Base-by-base conservation (phyloP, 73 alveolate genomes). In the Paramecium octaurelia region DNA sequence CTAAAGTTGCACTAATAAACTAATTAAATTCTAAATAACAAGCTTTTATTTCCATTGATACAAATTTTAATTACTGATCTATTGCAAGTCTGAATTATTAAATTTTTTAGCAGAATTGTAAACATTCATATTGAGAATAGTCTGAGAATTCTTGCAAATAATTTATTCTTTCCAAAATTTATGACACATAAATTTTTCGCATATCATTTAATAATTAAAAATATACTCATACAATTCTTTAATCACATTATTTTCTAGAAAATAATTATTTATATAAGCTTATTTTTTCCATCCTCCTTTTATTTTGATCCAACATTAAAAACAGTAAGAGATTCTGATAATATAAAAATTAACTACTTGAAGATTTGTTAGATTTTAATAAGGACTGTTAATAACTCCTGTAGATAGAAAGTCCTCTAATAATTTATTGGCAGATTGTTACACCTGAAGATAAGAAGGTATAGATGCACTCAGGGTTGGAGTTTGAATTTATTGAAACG, bases 381-480 rank as follows among this genome's bases (percentile, higher is more conserved):
- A 57, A 85, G 34, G 96, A 93, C 21, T 95, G 99, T 12, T 84
- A 93, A 48, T 48, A 93, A 59, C 93, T 98, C 3, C 92, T 98
- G 27, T 96, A 97, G 98, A 58, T 93, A 95, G 92, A 97, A 96
- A 89, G 92, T 93, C 93, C 95, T 38, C 93, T 92, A 75, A 92
- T 96, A 16, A 92, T 95, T 93, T 76, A 85, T 36, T 96, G 95
- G n/a, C 71, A 98, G 76, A 58, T 91, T 34, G 97, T 97, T 38
- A 93, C 99, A 18, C 80, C 96, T 76, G 98, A 98, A 92, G 99
- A 11, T 43, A 97, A 58, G 95, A 98, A 77, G 99, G 99, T 2
- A 95, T 99, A 18, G 99, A 99, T 7, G 98, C 99, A 0, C 93
- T 98, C 80, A 92, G 98, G 88, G 92, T 98, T 57, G 99, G 1